Evolutionary conservation across 345 rosid species (phyloP).

Genomic region (Noccaea caerulescens): DNA sequence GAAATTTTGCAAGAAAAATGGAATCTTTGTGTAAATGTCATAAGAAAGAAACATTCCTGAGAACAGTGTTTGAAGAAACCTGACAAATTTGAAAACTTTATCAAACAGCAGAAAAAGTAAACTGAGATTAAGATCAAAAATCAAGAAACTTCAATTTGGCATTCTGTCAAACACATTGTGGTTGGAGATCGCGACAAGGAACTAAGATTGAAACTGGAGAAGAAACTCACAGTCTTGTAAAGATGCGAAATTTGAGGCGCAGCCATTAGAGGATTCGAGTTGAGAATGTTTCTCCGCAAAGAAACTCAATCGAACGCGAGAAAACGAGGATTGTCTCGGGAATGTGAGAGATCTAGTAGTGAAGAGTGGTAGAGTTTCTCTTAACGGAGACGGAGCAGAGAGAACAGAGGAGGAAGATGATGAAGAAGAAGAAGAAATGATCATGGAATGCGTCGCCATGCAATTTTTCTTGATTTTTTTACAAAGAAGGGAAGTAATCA

Average conservation of each 20-base stretch:
- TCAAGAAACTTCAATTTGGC: too few species aligned
- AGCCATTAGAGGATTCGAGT: constrained; percentile 70
- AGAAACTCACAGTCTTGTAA: constrained; percentile 63
- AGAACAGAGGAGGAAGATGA: constrained; percentile 41
- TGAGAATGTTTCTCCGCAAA: constrained; percentile 50
- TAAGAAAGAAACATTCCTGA: background rate
- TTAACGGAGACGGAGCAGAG: constrained; percentile 45
- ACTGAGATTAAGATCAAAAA: background rate
- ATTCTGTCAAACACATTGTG: background rate
- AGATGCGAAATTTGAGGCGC: constrained; percentile 55
- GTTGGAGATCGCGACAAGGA: background rate
- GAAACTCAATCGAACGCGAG: constrained; percentile 52
- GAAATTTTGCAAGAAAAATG: background rate
- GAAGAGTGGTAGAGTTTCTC: constrained; percentile 41
- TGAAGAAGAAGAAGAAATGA: constrained; percentile 35
- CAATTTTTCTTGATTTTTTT: constrained; percentile 24
- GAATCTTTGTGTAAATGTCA: background rate
- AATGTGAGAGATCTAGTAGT: constrained; percentile 38
- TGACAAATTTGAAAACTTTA: too few species aligned
- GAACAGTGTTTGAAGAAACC: background rate
- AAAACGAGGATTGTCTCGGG: constrained; percentile 54
- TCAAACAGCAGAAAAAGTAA: too few species aligned
- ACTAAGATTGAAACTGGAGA: background rate
- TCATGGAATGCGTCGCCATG: constrained; percentile 60
- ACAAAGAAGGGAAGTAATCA: background rate